Conservation (phyloP, 1,284 basidiomycete species). For the Trametes polyzona region DNA sequence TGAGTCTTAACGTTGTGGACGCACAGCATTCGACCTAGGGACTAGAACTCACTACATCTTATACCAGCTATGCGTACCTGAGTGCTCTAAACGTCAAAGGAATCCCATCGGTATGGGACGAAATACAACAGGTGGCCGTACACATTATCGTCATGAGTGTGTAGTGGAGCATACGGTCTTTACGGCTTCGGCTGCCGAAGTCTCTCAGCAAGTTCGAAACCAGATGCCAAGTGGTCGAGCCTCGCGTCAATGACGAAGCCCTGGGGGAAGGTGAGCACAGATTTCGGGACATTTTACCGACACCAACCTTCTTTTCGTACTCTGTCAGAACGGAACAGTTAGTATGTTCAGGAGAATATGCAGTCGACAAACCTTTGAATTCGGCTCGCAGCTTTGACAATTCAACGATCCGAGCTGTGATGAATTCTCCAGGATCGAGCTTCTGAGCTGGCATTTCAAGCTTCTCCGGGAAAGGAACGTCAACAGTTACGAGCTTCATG, state of each 20-base stretch:
- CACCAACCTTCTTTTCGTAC: slow-evolving; percentile 62
- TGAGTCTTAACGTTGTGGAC: no score
- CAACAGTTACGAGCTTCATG: slow-evolving; percentile 75
- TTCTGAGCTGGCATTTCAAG: slow-evolving; percentile 65
- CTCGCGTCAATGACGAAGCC: slow-evolving; percentile 82
- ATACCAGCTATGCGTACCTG: no score
- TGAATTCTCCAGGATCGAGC: slow-evolving; percentile 83
- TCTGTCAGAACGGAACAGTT: slow-evolving; percentile 43
- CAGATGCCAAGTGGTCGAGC: slow-evolving; percentile 73
- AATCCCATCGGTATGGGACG: no score
- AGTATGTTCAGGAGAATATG: neutral
- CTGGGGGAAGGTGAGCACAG: slow-evolving; percentile 34
- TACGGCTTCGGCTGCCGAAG: slow-evolving; percentile 15
- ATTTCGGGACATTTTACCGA: no score
- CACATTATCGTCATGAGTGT: no score
- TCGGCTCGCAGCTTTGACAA: slow-evolving; percentile 63
- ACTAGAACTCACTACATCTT: no score
- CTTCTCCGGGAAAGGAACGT: slow-evolving; percentile 62
- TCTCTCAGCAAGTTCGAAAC: slow-evolving; percentile 58
- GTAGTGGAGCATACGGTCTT: no score
- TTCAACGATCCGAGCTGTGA: slow-evolving; percentile 74
- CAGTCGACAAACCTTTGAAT: slow-evolving; percentile 59
- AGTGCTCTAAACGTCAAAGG: no score
- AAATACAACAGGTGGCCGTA: no score
- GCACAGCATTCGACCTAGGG: no score